Evolutionary conservation across 2,329 filamentous ascomycete genomes (phyloP).

Genomic region (Dryadomyces sulphureus): DNA sequence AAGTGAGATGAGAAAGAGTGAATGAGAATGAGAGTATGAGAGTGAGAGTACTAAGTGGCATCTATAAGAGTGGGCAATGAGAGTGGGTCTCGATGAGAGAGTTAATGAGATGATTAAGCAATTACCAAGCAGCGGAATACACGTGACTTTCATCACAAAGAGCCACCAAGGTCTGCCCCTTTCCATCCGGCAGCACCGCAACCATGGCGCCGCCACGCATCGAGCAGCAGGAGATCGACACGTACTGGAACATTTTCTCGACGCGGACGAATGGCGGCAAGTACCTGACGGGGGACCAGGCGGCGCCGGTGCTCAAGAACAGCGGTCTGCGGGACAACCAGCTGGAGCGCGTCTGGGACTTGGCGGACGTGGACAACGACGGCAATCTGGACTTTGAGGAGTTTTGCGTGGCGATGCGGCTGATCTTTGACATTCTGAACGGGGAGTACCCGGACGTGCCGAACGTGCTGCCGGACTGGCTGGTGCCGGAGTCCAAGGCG

Average conservation of each 20-base stretch:
- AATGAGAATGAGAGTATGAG: background rate
- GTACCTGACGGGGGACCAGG: slow-evolving; percentile 45
- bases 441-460: slow-evolving; percentile 91
- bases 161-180: no score
- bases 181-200: background rate
- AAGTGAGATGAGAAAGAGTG: background rate
- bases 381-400: slow-evolving; percentile 98
- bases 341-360: slow-evolving; percentile 93
- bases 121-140: background rate
- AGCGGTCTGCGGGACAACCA: slow-evolving; percentile 53
- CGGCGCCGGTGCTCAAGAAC: slow-evolving; percentile 48
- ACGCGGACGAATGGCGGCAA: slow-evolving; percentile 44
- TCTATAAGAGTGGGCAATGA: no score
- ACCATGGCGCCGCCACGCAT: slow-evolving; percentile 46
- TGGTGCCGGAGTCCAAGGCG: slow-evolving; percentile 88
- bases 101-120: no score
- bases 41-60: background rate
- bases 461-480: slow-evolving; percentile 75
- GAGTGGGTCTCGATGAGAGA: background rate
- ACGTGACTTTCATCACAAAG: background rate
- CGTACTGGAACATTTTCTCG: slow-evolving; percentile 51
- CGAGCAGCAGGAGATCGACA: slow-evolving; percentile 47
- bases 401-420: slow-evolving; percentile 96
- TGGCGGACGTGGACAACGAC: slow-evolving; percentile 94
- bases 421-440: slow-evolving; percentile 95